phyloP scores from a whole-genome alignment of 2,329 filamentous ascomycete genomes.

The Alternaria panax region DNA sequence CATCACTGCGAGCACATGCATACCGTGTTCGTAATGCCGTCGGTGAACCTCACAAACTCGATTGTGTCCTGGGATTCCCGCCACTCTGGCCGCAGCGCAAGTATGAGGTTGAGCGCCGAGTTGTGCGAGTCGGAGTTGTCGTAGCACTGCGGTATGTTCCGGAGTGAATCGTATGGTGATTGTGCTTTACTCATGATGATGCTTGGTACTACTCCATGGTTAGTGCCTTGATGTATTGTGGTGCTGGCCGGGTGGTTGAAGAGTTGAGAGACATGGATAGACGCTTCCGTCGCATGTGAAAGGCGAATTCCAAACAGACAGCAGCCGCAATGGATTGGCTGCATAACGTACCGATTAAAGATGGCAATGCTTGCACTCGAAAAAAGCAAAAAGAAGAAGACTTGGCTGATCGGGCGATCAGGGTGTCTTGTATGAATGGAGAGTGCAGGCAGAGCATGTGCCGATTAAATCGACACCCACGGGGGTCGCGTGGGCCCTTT shows the following conservation, averaged over 20 bases:
- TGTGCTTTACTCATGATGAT: constrained; percentile 36
- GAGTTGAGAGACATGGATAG: constrained; percentile 1
- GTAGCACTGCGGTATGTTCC: constrained; percentile 78
- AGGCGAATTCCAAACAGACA: not conserved
- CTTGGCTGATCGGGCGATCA: not conserved
- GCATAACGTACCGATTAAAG: constrained; percentile 4
- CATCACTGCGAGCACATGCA: constrained; percentile 37
- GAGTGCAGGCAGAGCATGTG: constrained; percentile 6
- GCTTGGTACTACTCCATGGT: constrained; percentile 11
- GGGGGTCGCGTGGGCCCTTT: constrained; percentile 27
- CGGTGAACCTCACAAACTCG: constrained; percentile 89
- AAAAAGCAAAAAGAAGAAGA: not conserved
- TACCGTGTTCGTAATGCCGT: constrained; percentile 96
- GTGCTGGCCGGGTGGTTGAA: not conserved
- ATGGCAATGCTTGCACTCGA: not conserved
- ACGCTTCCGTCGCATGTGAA: constrained; percentile 17
- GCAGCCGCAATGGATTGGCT: not conserved
- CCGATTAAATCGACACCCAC: constrained; percentile 6
- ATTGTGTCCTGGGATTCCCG: constrained; percentile 73
- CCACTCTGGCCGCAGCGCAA: constrained; percentile 86
- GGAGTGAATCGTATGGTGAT: constrained; percentile 44
- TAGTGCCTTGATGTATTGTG: constrained; percentile 6
- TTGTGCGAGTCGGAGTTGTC: constrained; percentile 76
- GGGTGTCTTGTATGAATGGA: not conserved
- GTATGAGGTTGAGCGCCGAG: constrained; percentile 80